Percentiles rank a stretch among this genome's conserved stretches.
Evolutionary conservation across 139 green algal genomes (phyloP).

Genomic region (Diplosphaera chodatii): DNA sequence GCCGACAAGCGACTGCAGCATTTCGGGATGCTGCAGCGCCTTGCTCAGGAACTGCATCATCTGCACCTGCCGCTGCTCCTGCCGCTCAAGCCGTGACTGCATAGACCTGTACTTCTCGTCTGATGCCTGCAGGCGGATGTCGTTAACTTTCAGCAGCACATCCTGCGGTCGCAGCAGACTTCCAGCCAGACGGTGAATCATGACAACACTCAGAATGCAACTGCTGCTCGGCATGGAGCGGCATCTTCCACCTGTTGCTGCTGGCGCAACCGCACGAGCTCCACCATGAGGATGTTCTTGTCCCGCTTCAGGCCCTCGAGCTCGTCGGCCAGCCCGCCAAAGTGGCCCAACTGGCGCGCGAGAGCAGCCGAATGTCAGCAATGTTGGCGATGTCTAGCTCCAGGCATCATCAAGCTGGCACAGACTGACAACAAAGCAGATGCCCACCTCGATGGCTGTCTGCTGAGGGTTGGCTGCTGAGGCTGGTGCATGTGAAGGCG

Average conservation of each 20-base stretch:
- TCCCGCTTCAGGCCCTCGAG: slow-evolving; percentile 81
- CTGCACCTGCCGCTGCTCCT: slow-evolving; percentile 71
- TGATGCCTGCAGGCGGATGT: slow-evolving; percentile 40
- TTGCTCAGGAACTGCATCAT: slow-evolving; percentile 76
- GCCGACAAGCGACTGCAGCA: slow-evolving; percentile 57
- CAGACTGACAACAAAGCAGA: too few relatives aligned
- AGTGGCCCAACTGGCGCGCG: slow-evolving; percentile 79
- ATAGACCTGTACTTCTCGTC: slow-evolving; percentile 56
- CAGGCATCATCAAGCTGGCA: too few relatives aligned
- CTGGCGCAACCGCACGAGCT: slow-evolving; percentile 79
- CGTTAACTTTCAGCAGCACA: too few relatives aligned
- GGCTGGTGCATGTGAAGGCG: slow-evolving; percentile 3
- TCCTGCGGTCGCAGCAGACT: too few relatives aligned
- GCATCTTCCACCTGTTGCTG: slow-evolving; percentile 61
- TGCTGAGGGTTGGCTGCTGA: not conserved
- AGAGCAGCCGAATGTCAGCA: too few relatives aligned
- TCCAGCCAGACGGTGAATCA: too few relatives aligned
- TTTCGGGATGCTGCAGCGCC: slow-evolving; percentile 70
- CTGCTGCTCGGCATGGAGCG: too few relatives aligned
- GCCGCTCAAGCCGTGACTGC: slow-evolving; percentile 52
- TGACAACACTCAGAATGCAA: too few relatives aligned
- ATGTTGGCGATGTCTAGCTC: too few relatives aligned
- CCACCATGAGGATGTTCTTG: slow-evolving; percentile 80
- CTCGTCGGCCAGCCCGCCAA: slow-evolving; percentile 65
- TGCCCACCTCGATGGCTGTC: slow-evolving; percentile 34